Evolutionary conservation across 2,329 filamentous ascomycete genomes (phyloP), one percentile per base, ranked within the genome.

Genomic region (Leptographium lundbergii): DNA sequence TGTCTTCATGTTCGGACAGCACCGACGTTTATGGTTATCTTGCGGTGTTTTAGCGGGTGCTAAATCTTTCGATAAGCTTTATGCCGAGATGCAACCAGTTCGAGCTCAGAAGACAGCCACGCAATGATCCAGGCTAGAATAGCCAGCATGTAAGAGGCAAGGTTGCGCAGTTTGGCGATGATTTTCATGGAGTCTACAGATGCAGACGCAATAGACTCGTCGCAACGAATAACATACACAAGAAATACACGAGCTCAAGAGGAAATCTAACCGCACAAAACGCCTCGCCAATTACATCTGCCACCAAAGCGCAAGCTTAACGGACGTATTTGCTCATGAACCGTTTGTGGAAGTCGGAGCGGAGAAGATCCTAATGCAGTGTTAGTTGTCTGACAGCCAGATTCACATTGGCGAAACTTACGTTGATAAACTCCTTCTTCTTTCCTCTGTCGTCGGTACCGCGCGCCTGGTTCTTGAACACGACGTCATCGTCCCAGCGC

Each of bases 381-480:
- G 59, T 62, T 32, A 58, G 54, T 27, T 25, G 34, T 25, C 14
- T 13, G 36, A 25, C 36, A 17, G 14, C 17, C 36, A 39, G 14
- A 39, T 2, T 19, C 25, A 7, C 3, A 6, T 5, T 11, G 17
- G 27, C 11, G 9, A 50, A 32, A 75, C 85, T 75, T 71, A 89
- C 91, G 70, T 99, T 99, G 72, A 99, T 91, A 74, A 99, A 99
- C 73, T 96, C 91, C 76, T 92, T 95, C 73, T 81, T 83, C 76
- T 87, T 83, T 63, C 87, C 85, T 76, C 87, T 91, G 63, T 96
- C 90, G 69, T 97, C 92, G 0, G 91, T 96, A 10, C 92, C 94
- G 61, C 94, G 82, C 39, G 92, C 94, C 75, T 99, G 94, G 72
- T 99, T 99, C 77, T 96, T 97, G 76, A 99, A 99, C 3, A 99